Percentiles rank a stretch among this genome's conserved stretches.
Conservation (phyloP, 2,329 filamentous ascomycete genomes). For the Fusarium hostae region DNA sequence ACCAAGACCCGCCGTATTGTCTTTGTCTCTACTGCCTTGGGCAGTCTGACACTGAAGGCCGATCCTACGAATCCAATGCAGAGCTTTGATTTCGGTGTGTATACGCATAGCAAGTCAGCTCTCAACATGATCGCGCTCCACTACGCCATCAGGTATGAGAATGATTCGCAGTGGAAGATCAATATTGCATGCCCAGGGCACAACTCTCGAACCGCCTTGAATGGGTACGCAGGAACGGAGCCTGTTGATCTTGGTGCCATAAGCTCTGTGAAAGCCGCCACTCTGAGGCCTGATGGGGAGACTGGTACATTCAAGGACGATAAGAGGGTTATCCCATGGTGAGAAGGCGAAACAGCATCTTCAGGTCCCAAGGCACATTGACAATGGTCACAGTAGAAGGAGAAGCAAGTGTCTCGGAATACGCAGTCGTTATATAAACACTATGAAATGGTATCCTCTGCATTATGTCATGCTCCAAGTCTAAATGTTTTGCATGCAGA, state of each 20-base stretch:
- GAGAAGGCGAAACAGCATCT: not conserved
- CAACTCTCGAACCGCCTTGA: constrained; percentile 13
- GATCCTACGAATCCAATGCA: not conserved
- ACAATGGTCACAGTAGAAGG: not conserved
- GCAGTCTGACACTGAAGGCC: constrained; percentile 27
- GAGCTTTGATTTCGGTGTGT: constrained; percentile 6
- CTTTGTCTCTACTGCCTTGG: constrained; percentile 32
- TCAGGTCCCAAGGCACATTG: not conserved
- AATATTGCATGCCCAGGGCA: constrained; percentile 24
- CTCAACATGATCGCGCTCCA: constrained; percentile 36
- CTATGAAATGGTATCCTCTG: constrained; percentile 36
- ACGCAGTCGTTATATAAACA: constrained; percentile 33
- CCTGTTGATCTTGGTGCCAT: constrained; percentile 13
- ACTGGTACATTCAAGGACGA: constrained; percentile 20
- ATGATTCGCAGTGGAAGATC: constrained; percentile 17
- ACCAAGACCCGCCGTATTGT: constrained; percentile 13
- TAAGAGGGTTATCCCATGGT: constrained; percentile 16
- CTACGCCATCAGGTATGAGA: constrained; percentile 21
- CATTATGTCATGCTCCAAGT: constrained; percentile 30
- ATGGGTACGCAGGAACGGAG: constrained; percentile 13
- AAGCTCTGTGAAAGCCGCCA: constrained; percentile 7
- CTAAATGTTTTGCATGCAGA: constrained; percentile 27
- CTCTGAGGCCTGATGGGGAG: constrained; percentile 2
- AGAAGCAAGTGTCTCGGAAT: constrained; percentile 1
- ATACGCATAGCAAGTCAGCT: constrained; percentile 32